A percentile compares a stretch with the other conserved stretches of the same genome.
Conservation (phyloP, 2,329 filamentous ascomycete species). For the Chaetomium olivaceum region DNA sequence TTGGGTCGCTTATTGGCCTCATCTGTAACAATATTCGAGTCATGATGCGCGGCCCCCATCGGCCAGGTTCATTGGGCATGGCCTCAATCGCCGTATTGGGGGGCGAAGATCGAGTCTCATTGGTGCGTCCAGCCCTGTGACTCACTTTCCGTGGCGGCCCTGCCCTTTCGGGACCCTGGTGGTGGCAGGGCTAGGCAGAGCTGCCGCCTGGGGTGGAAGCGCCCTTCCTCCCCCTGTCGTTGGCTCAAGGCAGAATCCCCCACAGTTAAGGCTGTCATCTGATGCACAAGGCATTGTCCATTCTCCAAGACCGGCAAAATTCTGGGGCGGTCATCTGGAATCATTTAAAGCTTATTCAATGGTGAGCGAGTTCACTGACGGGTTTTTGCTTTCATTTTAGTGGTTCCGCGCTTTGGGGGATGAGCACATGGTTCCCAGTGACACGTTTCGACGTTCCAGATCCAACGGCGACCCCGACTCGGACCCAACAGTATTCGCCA, state of each 20-base stretch:
- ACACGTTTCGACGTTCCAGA: neutral
- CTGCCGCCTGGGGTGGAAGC: neutral
- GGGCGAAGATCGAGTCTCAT: constrained; percentile 13
- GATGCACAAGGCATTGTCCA: neutral
- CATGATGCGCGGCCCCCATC: constrained; percentile 12
- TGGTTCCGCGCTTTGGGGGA: neutral
- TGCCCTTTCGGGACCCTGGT: neutral
- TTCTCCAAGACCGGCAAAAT: neutral
- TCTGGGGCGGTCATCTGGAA: neutral
- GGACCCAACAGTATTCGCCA: neutral
- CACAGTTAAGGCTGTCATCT: constrained; percentile 13
- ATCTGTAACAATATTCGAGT: constrained; percentile 12
- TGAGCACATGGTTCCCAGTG: neutral
- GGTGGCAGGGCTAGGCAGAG: constrained; percentile 21
- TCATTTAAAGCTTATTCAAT: neutral
- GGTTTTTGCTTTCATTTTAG: neutral
- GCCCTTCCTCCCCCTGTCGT: constrained; percentile 6
- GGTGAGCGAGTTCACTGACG: neutral
- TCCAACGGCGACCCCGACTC: neutral
- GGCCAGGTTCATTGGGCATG: constrained; percentile 15
- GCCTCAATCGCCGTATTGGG: constrained; percentile 9
- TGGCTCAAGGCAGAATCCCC: constrained; percentile 16
- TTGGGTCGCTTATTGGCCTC: constrained; percentile 19
- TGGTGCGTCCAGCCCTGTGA: constrained; percentile 20
- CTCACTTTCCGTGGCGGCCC: constrained; percentile 10